These are phyloP conservation scores for Musa schizocarpa DNA, from an alignment of 176 grass and related monocot species.

Conservation along the genomic window DNA sequence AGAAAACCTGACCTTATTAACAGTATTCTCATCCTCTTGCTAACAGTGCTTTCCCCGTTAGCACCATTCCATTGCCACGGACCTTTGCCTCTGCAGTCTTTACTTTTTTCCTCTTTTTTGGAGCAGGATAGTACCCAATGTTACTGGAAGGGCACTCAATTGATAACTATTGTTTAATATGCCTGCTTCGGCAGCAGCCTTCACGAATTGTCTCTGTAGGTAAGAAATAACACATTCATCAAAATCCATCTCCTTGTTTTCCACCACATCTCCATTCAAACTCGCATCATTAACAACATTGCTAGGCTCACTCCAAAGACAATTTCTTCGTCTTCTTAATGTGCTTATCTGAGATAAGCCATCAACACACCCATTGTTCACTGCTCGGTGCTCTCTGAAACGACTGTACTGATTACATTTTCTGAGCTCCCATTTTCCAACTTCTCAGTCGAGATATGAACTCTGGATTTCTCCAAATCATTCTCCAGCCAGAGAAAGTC, in stretches of 20 bases:
- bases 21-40: slow-evolving; percentile 32
- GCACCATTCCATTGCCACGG: slow-evolving; percentile 25
- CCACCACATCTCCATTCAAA: slow-evolving; percentile 29
- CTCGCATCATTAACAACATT: slow-evolving; percentile 22
- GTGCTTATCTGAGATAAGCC: neutral
- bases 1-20: slow-evolving; percentile 76
- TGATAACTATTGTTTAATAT: slow-evolving; percentile 30
- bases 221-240: slow-evolving; percentile 53
- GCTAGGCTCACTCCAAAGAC: neutral
- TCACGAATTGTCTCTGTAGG: slow-evolving; percentile 90
- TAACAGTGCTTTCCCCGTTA: slow-evolving; percentile 1
- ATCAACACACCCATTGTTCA: neutral
- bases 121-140: slow-evolving; percentile 27
- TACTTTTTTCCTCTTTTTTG: slow-evolving; percentile 56
- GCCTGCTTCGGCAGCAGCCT: slow-evolving; percentile 52
- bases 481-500: slow-evolving; percentile 63
- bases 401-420: neutral
- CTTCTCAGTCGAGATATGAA: slow-evolving; percentile 25
- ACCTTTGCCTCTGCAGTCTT: slow-evolving; percentile 32
- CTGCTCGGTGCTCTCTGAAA: neutral
- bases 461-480: slow-evolving; percentile 43
- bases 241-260: slow-evolving; percentile 43
- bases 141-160: slow-evolving; percentile 11
- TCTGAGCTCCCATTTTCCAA: slow-evolving; percentile 8
- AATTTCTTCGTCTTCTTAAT: neutral